A percentile compares a stretch with the other conserved stretches of the same genome.
phyloP scores from a whole-genome alignment of 176 grass and related monocot genomes.

The Urochloa ruziziensis region DNA sequence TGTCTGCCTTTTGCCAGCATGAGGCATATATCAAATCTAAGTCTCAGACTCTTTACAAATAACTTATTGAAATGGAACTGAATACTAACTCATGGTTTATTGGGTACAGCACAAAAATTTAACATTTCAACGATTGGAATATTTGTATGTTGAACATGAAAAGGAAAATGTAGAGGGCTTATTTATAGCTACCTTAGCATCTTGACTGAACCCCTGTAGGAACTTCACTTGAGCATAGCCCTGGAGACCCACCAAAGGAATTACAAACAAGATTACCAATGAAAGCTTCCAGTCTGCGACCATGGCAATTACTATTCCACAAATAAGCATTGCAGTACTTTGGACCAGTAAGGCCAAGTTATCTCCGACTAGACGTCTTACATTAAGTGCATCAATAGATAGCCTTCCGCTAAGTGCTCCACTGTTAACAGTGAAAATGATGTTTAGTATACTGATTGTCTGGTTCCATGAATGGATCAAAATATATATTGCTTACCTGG shows the following conservation, averaged over 20 bases:
- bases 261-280: constrained; percentile 41
- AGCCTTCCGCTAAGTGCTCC: constrained; percentile 13
- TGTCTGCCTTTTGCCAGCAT: neutral
- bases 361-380: constrained; percentile 39
- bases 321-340: constrained; percentile 30
- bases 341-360: constrained; percentile 58
- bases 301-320: constrained; percentile 55
- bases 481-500: constrained; percentile 40
- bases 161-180: neutral
- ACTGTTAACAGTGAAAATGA: neutral
- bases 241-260: constrained; percentile 30
- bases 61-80: neutral
- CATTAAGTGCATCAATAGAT: constrained; percentile 14
- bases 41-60: neutral
- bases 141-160: neutral
- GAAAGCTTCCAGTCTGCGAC: constrained; percentile 64
- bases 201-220: constrained; percentile 35
- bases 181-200: constrained; percentile 39
- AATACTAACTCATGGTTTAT: neutral
- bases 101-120: neutral
- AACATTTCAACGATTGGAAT: neutral
- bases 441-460: neutral
- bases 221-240: constrained; percentile 44
- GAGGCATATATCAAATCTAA: neutral
- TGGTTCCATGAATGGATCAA: neutral